A percentile compares a stretch with the other conserved stretches of the same genome.
Conservation (phyloP, 257 asterid species). For the Lycium barbarum region DNA sequence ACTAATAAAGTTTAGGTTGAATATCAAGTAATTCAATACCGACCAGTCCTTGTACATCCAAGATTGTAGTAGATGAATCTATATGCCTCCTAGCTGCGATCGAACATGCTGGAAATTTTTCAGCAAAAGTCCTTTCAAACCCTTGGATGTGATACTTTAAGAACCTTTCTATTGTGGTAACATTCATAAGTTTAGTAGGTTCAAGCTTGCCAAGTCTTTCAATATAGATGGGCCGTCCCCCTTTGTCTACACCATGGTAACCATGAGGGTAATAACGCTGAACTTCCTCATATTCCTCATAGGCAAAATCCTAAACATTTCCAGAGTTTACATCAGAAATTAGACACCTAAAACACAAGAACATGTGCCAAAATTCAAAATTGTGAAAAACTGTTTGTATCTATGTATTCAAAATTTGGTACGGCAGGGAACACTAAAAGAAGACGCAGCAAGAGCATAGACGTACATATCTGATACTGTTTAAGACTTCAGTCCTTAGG, state of each 20-base stretch:
- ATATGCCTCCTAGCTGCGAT: constrained; percentile 88
- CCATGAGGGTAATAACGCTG: constrained; percentile 89
- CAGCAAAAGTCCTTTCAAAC: constrained; percentile 75
- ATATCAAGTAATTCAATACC: constrained; percentile 43
- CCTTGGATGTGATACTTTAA: constrained; percentile 93
- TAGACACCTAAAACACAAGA: constrained; percentile 33
- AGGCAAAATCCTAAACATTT: constrained; percentile 74
- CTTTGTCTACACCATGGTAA: constrained; percentile 96
- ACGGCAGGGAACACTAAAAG: neutral
- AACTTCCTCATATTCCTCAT: constrained; percentile 84
- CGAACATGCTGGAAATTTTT: constrained; percentile 96
- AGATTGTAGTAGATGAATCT: constrained; percentile 77
- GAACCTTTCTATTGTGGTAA: constrained; percentile 87
- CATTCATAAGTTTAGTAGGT: constrained; percentile 81
- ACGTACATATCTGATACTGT: neutral
- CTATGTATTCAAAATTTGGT: constrained; percentile 1
- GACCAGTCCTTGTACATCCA: constrained; percentile 97
- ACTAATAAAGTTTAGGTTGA: neutral
- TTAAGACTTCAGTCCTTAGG: constrained; percentile 1
- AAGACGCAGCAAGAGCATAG: constrained; percentile 12
- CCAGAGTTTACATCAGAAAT: constrained; percentile 22
- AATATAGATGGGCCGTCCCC: constrained; percentile 87
- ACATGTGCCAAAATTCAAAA: constrained; percentile 31
- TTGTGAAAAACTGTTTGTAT: neutral
- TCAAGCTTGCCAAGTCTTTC: constrained; percentile 95